Evolutionary conservation across 306 rosid genomes (phyloP).

Genomic region (Lagenaria siceraria): DNA sequence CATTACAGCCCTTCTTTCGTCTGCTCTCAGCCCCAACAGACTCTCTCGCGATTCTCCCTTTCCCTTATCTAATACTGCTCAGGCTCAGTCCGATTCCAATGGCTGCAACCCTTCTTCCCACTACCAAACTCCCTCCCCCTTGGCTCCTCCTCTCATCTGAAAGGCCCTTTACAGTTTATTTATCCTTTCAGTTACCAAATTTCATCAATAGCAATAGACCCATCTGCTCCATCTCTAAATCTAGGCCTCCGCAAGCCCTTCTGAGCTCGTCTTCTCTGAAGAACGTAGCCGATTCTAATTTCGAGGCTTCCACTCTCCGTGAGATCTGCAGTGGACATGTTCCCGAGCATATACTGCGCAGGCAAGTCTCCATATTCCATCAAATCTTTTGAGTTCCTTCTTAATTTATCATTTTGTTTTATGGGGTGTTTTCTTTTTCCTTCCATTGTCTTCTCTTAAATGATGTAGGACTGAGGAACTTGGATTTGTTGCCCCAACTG

Average conservation of each 20-base stretch:
- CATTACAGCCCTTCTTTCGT: neutral
- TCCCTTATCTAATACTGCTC: neutral
- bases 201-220: slow-evolving; percentile 12
- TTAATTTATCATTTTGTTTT: neutral
- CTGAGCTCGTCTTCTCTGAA: slow-evolving; percentile 18
- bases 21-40: neutral
- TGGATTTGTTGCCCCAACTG: slow-evolving; percentile 63
- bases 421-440: neutral
- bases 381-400: neutral
- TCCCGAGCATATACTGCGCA: slow-evolving; percentile 45
- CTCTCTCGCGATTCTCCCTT: neutral
- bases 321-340: slow-evolving; percentile 43
- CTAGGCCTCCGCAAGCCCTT: slow-evolving; percentile 20
- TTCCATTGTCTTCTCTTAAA: neutral
- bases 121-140: slow-evolving; percentile 17
- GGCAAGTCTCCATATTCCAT: slow-evolving; percentile 18
- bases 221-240: slow-evolving; percentile 6
- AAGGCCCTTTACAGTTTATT: slow-evolving; percentile 2
- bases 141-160: neutral
- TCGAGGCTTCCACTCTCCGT: slow-evolving; percentile 30
- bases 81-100: neutral
- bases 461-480: slow-evolving; percentile 65
- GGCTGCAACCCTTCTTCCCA: slow-evolving; percentile 22
- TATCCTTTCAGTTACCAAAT: slow-evolving; percentile 12
- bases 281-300: slow-evolving; percentile 4